Base-by-base conservation (phyloP, 78 protist genomes). In the Emiliania huxleyi region DNA sequence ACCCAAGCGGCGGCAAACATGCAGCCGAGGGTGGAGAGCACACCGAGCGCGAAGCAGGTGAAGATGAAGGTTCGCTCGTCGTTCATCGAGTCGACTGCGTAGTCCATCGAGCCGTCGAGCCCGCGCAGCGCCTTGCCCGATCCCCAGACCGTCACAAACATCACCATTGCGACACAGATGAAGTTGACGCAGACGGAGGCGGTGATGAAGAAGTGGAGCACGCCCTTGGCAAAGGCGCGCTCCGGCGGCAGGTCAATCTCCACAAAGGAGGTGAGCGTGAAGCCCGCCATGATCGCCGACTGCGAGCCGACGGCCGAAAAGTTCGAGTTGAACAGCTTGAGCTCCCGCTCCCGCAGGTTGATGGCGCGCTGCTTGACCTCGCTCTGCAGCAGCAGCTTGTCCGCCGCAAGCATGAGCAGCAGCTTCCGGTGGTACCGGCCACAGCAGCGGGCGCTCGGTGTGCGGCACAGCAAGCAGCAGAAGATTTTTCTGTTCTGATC, bases 281-380 rank as follows among this genome's bases (percentile, higher is more conserved):
- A 77, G 46, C 85, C 85, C 48, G 85, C 85, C 85, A 77, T 77
- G 85, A 77, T 77, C 18, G 85, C 85, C n/a, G 85, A 4, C 85
- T 77, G 44, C 85, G 85, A 33, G 83, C 83, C 83, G 42, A 73
- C 83, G 44, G 83, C 83, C 33, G 83, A 73, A 42, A 73, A 73
- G 42, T 73, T 73, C 15, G 43, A 23, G 43, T 73, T 73, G 43
- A 73, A 73, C 33, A 73, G 83, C 22, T 73, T 73, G 83, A 73
- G 83, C 83, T 73, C 83, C 42, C 18, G 2, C 83, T 73, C 83
- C 11, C 83, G 83, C 83, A 73, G 83, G 33, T 35, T 18, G 83
- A 73, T 73, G 19, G 83, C 2, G 83, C 83, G 83, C 43, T 73
- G 37, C 83, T 73, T 73, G 40, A 73, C 83, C 44, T 73, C 42